Base-by-base conservation (phyloP, 306 rosid species). In the Fragaria iinumae region DNA sequence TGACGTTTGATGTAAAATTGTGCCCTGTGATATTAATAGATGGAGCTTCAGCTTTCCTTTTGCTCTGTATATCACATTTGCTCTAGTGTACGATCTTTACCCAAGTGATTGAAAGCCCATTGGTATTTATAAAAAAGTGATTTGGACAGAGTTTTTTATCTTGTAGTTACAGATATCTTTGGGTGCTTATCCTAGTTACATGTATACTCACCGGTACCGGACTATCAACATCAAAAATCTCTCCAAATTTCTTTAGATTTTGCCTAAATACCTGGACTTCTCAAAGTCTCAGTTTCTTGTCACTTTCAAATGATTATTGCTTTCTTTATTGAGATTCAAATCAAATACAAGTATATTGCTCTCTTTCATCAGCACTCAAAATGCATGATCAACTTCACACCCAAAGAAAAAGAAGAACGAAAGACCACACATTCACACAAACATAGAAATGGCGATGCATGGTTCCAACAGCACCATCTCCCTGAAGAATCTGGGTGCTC, bases 381-480 rank as follows among this genome's bases (percentile, higher is more conserved):
- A 50, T 50, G n/a, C 55, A 14, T 5, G 59, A 53, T 53, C 59
- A 6, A 53, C 23, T 20, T 53, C 25, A 53, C 60, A 53, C 60
- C 23, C 0, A 53, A 53, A 53, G 4, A 2, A 53, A 53, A 53
- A 17, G 9, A 53, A 18, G 8, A 57, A 21, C 0, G 16, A 23
- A 21, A 57, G 44, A 9, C 27, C 4, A 32, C 34, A 1, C 32
- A 25, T 2, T 2, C 59, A 53, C 11, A 6, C 11, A 5, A 49
- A 49, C 55, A 49, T 16, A 49, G n/a, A 50, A 50, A 50, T 16
- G 60, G 6, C 11, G 27, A 53, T 8, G 2, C 25, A 53, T 76
- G 75, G 88, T 60, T 80, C 91, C 91, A 1, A 88, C 84, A 0
- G 85, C 91, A 8, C 91, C 91, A 75, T 85, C 39, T 56, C 89